A percentile compares a stretch with the other conserved stretches of the same genome.
These are phyloP conservation scores for Porphyra umbilicalis DNA, from an alignment of 31 red algal species.

Conservation along the genomic window DNA sequence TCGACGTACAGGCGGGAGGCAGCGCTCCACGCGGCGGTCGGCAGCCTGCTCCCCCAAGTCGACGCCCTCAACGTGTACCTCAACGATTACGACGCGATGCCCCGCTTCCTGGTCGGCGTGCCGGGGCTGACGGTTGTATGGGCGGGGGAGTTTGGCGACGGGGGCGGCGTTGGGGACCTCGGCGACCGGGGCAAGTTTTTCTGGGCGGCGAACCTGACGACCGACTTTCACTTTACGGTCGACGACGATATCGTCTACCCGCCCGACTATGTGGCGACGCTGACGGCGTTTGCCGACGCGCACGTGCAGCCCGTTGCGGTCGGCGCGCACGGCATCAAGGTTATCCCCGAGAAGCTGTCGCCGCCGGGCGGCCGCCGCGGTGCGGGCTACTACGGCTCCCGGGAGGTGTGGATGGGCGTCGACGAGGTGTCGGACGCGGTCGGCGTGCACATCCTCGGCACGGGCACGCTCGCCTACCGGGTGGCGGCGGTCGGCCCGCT, in stretches of 20 bases:
- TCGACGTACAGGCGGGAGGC: slow-evolving; percentile 57
- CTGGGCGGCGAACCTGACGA: slow-evolving; percentile 39
- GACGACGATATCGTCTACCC: slow-evolving; percentile 96
- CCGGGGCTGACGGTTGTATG: not conserved
- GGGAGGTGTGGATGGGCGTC: slow-evolving; percentile 51
- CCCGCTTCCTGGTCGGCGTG: slow-evolving; percentile 26
- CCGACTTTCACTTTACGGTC: slow-evolving; percentile 66
- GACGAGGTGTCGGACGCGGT: slow-evolving; percentile 23
- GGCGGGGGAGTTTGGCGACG: not conserved
- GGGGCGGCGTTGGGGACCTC: slow-evolving; percentile 37
- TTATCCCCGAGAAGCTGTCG: slow-evolving; percentile 37
- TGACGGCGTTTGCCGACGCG: slow-evolving; percentile 17
- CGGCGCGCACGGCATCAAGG: slow-evolving; percentile 76
- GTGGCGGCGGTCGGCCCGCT: slow-evolving; percentile 28
- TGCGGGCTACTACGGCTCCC: slow-evolving; percentile 62
- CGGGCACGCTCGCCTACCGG: slow-evolving; percentile 60
- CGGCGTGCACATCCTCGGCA: slow-evolving; percentile 78
- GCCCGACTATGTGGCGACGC: slow-evolving; percentile 42
- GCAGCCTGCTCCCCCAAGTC: slow-evolving; percentile 56
- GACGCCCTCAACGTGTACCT: slow-evolving; percentile 79
- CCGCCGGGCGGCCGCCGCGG: slow-evolving; percentile 15
- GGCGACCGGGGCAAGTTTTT: slow-evolving; percentile 90
- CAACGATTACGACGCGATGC: slow-evolving; percentile 81
- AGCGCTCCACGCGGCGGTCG: slow-evolving; percentile 60
- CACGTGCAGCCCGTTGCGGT: slow-evolving; percentile 42